Conservation (phyloP, 306 rosid species). For the Boehmeria nivea region DNA sequence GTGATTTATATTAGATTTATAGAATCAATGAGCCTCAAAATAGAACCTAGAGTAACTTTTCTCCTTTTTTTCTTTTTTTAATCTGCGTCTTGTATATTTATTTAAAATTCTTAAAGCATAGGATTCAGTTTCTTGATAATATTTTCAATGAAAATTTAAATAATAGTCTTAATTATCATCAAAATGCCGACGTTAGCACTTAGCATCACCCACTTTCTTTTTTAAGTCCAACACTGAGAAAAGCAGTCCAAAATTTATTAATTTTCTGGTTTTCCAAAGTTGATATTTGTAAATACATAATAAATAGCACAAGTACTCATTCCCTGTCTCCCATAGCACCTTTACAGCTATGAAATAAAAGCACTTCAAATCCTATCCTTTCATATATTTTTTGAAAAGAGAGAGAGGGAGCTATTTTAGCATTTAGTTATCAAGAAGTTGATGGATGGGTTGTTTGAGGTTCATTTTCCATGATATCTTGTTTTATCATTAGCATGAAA, state of each 20-base stretch:
- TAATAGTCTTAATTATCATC: not conserved
- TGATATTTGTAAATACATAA: not conserved
- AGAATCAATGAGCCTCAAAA: too few species aligned
- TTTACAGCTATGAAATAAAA: too few species aligned
- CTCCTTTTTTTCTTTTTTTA: too few species aligned
- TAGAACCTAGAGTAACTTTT: too few species aligned
- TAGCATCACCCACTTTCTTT: not conserved
- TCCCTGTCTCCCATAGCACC: too few species aligned
- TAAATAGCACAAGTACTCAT: not conserved
- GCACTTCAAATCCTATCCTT: too few species aligned
- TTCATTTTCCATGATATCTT: not conserved
- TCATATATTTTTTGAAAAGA: not conserved
- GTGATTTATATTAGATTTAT: too few species aligned
- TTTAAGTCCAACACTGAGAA: not conserved
- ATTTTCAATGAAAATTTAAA: not conserved
- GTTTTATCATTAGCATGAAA: not conserved
- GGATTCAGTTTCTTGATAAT: too few species aligned
- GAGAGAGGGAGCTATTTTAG: not conserved
- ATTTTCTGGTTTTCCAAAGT: not conserved
- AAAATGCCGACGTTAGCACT: not conserved
- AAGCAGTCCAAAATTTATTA: not conserved
- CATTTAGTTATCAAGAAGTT: not conserved
- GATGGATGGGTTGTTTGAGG: conserved; percentile 1
- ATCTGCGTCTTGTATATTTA: too few species aligned
- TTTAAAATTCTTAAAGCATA: too few species aligned